Percentiles rank a stretch among this genome's conserved stretches.
phyloP scores from a whole-genome alignment of 2,329 filamentous ascomycete genomes.

The Sporothrix brunneoviolacea region DNA sequence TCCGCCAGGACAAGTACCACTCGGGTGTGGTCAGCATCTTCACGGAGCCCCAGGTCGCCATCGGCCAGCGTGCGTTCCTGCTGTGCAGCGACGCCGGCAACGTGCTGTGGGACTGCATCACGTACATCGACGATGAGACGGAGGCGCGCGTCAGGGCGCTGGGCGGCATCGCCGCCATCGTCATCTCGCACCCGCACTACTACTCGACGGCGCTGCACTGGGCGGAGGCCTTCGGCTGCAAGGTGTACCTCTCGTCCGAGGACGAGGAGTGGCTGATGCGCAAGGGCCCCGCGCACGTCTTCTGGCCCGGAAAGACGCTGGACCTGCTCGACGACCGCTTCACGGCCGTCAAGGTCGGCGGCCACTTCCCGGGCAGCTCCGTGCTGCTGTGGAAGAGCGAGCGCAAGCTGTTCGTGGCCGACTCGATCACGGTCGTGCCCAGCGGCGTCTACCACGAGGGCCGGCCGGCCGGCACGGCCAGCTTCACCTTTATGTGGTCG shows the following conservation, averaged over 20 bases:
- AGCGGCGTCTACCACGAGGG: slow-evolving; percentile 23
- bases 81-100: slow-evolving; percentile 60
- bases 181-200: slow-evolving; percentile 74
- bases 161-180: slow-evolving; percentile 64
- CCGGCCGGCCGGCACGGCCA: slow-evolving; percentile 40
- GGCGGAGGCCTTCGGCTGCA: slow-evolving; percentile 61
- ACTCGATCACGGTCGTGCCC: slow-evolving; percentile 68
- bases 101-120: slow-evolving; percentile 72
- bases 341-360: slow-evolving; percentile 57
- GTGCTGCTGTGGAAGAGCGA: slow-evolving; percentile 57
- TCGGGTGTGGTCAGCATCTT: slow-evolving; percentile 37
- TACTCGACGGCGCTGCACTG: slow-evolving; percentile 70
- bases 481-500: slow-evolving; percentile 69
- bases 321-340: slow-evolving; percentile 59
- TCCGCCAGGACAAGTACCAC: slow-evolving; percentile 39
- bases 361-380: slow-evolving; percentile 70
- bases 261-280: slow-evolving; percentile 60
- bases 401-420: slow-evolving; percentile 64
- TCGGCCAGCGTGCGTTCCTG: slow-evolving; percentile 68
- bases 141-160: slow-evolving; percentile 48
- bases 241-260: slow-evolving; percentile 59
- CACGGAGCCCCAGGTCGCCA: slow-evolving; percentile 56
- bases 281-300: slow-evolving; percentile 31
- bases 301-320: neutral
- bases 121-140: slow-evolving; percentile 60